A percentile compares a stretch with the other conserved stretches of the same genome.
phyloP scores from a whole-genome alignment of 2,329 filamentous ascomycete species.

The Xylaria sp. region DNA sequence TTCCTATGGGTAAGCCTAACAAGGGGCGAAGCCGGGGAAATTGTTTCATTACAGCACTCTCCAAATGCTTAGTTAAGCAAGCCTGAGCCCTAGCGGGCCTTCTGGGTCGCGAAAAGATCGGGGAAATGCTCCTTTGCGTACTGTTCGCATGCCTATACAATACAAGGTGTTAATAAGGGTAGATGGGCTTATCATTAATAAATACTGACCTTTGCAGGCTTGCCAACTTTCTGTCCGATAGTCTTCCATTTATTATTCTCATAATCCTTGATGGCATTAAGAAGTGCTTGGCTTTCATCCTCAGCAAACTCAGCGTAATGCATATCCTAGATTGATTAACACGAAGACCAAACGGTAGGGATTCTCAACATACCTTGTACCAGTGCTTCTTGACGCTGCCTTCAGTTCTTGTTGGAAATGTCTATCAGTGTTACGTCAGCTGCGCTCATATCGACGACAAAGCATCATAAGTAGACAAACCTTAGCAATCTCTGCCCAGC shows the following conservation, averaged over 20 bases:
- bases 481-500: constrained; percentile 98
- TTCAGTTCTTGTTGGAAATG: constrained; percentile 90
- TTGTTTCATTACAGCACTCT: not conserved
- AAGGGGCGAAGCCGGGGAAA: not conserved
- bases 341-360: not conserved
- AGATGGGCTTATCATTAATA: not conserved
- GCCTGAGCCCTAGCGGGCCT: constrained; percentile 34
- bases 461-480: constrained; percentile 50
- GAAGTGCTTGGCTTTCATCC: constrained; percentile 83
- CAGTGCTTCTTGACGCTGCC: constrained; percentile 99
- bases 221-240: constrained; percentile 95
- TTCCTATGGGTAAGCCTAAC: constrained; percentile 4
- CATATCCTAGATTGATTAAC: constrained; percentile 74
- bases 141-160: constrained; percentile 76
- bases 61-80: too few relatives aligned
- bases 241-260: constrained; percentile 99
- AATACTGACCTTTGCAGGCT: constrained; percentile 83
- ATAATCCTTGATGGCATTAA: constrained; percentile 97
- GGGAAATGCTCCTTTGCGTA: constrained; percentile 96
- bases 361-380: constrained; percentile 76
- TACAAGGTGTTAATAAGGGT: constrained; percentile 24
- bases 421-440: constrained; percentile 54
- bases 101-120: constrained; percentile 45
- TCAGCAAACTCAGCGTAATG: constrained; percentile 98
- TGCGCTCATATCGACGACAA: not conserved